phyloP scores from a whole-genome alignment of 148 eudicot genomes.

The Arbutus unedo region DNA sequence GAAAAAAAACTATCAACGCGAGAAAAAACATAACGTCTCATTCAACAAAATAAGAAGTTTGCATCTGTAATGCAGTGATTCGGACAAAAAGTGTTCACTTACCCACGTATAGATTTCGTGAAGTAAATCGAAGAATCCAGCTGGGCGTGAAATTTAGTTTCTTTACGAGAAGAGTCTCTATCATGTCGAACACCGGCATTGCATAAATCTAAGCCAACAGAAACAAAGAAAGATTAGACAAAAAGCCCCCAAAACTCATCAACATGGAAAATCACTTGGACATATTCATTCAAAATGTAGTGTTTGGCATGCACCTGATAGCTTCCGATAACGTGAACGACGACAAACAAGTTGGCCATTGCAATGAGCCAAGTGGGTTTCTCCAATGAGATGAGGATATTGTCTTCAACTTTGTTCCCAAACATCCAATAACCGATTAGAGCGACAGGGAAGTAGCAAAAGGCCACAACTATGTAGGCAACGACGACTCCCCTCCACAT shows the following conservation, averaged over 20 bases:
- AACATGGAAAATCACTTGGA: not conserved
- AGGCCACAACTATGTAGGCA: slow-evolving; percentile 34
- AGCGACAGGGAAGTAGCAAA: slow-evolving; percentile 36
- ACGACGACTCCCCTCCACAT: slow-evolving; percentile 36
- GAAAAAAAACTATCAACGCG: not conserved
- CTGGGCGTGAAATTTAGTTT: slow-evolving; percentile 34
- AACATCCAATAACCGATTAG: slow-evolving; percentile 24
- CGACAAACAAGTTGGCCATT: slow-evolving; percentile 33
- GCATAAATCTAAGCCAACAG: slow-evolving; percentile 31
- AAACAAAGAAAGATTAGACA: not conserved
- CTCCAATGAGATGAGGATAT: slow-evolving; percentile 26
- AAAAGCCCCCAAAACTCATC: not conserved
- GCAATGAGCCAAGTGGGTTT: slow-evolving; percentile 35
- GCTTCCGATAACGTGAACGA: slow-evolving; percentile 36
- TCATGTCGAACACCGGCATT: slow-evolving; percentile 51
- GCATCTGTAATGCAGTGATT: not conserved
- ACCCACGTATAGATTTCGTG: slow-evolving; percentile 45
- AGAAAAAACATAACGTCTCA: not conserved
- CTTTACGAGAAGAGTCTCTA: slow-evolving; percentile 35
- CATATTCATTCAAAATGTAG: not conserved
- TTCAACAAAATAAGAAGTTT: not conserved
- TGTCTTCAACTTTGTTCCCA: slow-evolving; percentile 23
- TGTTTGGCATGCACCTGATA: slow-evolving; percentile 22
- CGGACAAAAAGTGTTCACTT: slow-evolving; percentile 12
- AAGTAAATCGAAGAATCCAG: slow-evolving; percentile 26